Evolutionary conservation across 129 eudicot genomes (phyloP).

Genomic region (Oenanthe sinensis): DNA sequence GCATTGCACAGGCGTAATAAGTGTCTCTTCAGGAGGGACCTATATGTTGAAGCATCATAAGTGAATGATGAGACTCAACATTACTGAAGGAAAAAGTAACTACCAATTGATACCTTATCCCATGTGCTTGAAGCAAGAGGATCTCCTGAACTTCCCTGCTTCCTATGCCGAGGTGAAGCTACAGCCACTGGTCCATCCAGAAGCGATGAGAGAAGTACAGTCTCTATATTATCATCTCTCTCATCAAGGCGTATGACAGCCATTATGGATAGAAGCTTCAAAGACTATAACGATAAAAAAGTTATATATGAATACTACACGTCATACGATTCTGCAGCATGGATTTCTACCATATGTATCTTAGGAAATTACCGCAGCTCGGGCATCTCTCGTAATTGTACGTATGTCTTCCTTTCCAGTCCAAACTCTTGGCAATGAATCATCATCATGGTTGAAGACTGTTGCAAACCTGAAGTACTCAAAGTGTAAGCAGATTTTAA

Average conservation of each 20-base stretch:
- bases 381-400: conserved; percentile 41
- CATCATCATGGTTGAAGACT: conserved; percentile 44
- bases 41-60: background rate
- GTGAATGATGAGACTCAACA: background rate
- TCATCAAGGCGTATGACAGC: conserved; percentile 48
- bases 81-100: background rate
- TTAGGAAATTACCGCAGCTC: conserved; percentile 28
- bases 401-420: conserved; percentile 54
- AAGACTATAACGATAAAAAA: conserved; percentile 22
- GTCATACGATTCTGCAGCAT: background rate
- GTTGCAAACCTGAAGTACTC: conserved; percentile 29
- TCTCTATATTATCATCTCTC: conserved; percentile 29
- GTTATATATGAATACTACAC: background rate
- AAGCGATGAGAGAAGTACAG: conserved; percentile 24
- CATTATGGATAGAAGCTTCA: conserved; percentile 35
- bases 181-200: conserved; percentile 15
- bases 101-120: conserved; percentile 29
- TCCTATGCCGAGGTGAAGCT: conserved; percentile 13
- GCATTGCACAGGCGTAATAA: conserved; percentile 40
- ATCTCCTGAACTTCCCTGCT: conserved; percentile 19
- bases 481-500: conserved; percentile 4
- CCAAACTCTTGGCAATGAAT: conserved; percentile 58
- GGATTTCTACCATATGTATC: background rate
- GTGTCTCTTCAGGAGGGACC: conserved; percentile 38
- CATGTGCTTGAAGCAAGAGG: conserved; percentile 57